phyloP scores from a whole-genome alignment of 805 yeast species.

The Candida multigemmis region DNA sequence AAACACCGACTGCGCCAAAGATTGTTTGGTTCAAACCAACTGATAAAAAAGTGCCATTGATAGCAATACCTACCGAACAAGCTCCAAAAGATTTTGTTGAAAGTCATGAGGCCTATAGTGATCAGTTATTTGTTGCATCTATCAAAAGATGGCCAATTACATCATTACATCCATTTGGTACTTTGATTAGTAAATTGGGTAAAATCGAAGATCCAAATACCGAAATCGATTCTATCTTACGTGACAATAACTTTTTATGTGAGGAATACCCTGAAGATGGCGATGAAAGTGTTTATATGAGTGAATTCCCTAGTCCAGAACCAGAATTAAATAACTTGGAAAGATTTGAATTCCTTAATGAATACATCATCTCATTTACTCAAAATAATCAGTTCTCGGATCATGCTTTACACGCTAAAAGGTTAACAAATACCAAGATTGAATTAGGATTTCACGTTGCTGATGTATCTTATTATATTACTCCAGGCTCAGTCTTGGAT shows the following conservation, averaged over 20 bases:
- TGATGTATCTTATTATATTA: slow-evolving; percentile 67
- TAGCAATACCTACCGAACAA: slow-evolving; percentile 97
- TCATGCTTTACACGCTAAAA: slow-evolving; percentile 74
- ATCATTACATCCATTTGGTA: slow-evolving; percentile 95
- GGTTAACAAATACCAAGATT: slow-evolving; percentile 47
- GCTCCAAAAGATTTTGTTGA: slow-evolving; percentile 95
- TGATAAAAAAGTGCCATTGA: slow-evolving; percentile 93
- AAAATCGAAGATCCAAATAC: slow-evolving; percentile 65
- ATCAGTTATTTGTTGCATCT: slow-evolving; percentile 84
- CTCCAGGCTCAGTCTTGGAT: slow-evolving; percentile 70
- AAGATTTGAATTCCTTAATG: slow-evolving; percentile 48
- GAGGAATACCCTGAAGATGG: slow-evolving; percentile 62
- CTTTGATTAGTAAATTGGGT: slow-evolving; percentile 81
- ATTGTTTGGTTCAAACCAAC: slow-evolving; percentile 99
- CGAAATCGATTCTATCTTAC: slow-evolving; percentile 79
- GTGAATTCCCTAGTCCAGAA: slow-evolving; percentile 34
- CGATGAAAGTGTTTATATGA: slow-evolving; percentile 8
- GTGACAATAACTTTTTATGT: slow-evolving; percentile 77
- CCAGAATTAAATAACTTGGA: slow-evolving; percentile 21
- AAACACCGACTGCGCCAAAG: slow-evolving; percentile 59
- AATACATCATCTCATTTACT: slow-evolving; percentile 56
- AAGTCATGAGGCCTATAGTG: slow-evolving; percentile 74
- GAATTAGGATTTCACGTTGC: slow-evolving; percentile 82
- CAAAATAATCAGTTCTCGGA: slow-evolving; percentile 56
- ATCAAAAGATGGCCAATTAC: slow-evolving; percentile 99